Percentiles rank a stretch among this genome's conserved stretches.
phyloP scores from a whole-genome alignment of 1,284 basidiomycete species.

The Pascua sp. region DNA sequence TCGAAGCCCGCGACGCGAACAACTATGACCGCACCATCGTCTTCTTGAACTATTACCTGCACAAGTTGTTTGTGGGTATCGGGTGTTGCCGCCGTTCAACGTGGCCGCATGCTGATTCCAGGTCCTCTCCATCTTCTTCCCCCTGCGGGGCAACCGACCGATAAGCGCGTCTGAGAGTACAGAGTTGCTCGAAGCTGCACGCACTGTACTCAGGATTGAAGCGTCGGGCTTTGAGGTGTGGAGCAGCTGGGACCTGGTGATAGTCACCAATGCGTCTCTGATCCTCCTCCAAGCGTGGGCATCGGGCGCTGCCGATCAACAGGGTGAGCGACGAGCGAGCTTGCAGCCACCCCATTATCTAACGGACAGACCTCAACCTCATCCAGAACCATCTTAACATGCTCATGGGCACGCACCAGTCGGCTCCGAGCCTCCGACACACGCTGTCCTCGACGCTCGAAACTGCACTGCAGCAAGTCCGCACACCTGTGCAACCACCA shows the following conservation, averaged over 20 bases:
- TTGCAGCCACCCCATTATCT: neutral
- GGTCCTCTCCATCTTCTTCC: constrained; percentile 22
- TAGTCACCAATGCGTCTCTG: constrained; percentile 21
- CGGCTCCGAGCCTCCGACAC: constrained; percentile 19
- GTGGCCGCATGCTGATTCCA: neutral
- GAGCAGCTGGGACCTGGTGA: constrained; percentile 25
- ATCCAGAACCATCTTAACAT: constrained; percentile 23
- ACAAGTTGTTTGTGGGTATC: constrained; percentile 21
- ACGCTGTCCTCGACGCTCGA: constrained; percentile 17
- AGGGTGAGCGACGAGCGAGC: constrained; percentile 2
- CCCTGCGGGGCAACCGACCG: constrained; percentile 11
- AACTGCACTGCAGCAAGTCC: constrained; percentile 18
- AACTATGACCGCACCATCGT: constrained; percentile 17
- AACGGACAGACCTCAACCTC: constrained; percentile 15
- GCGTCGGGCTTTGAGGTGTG: constrained; percentile 21
- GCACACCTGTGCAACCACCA: constrained; percentile 12
- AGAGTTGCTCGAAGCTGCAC: constrained; percentile 17
- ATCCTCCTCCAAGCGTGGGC: constrained; percentile 20
- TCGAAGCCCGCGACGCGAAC: neutral
- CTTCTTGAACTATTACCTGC: constrained; percentile 25
- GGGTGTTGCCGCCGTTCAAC: no score
- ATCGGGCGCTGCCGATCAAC: constrained; percentile 10
- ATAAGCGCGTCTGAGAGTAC: constrained; percentile 11
- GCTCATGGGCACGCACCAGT: constrained; percentile 19
- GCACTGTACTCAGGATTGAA: constrained; percentile 22